These are phyloP conservation scores for Babesia bovis DNA, from an alignment of 169 alveolate genomes.

Conservation along the genomic window DNA sequence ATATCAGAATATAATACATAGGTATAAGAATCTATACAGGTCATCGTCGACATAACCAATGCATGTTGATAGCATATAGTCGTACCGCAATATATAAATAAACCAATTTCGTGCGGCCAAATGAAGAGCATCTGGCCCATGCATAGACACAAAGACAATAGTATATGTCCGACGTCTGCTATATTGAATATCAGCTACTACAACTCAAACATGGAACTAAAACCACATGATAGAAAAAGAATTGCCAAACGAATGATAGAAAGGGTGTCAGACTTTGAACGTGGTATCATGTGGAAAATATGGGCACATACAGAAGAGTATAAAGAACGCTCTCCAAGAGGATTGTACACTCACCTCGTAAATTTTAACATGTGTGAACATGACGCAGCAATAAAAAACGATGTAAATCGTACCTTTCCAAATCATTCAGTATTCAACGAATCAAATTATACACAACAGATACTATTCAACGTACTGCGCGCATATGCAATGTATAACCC, in stretches of 20 bases:
- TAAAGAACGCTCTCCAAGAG: not conserved
- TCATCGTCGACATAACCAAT: no score
- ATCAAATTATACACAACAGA: not conserved
- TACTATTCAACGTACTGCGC: constrained; percentile 74
- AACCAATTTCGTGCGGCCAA: no score
- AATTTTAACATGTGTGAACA: not conserved
- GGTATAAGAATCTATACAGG: no score
- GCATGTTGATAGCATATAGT: no score
- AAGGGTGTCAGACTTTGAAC: constrained; percentile 33
- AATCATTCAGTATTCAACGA: constrained; percentile 8
- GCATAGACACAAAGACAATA: no score
- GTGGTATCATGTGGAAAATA: constrained; percentile 27
- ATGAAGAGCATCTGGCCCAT: no score
- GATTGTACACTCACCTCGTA: constrained; percentile 16
- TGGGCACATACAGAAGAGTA: constrained; percentile 19
- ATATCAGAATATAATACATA: no score
- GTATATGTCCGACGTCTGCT: no score
- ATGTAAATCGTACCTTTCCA: constrained; percentile 40
- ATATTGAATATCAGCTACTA: not conserved
- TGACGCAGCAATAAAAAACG: constrained; percentile 25
- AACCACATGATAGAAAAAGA: not conserved
- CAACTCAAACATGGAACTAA: not conserved
- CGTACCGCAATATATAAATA: no score
- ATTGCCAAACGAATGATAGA: not conserved
- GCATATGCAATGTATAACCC: constrained; percentile 69